Base-by-base conservation (phyloP, 2,329 filamentous ascomycete genomes). In the Colletotrichum horii region DNA sequence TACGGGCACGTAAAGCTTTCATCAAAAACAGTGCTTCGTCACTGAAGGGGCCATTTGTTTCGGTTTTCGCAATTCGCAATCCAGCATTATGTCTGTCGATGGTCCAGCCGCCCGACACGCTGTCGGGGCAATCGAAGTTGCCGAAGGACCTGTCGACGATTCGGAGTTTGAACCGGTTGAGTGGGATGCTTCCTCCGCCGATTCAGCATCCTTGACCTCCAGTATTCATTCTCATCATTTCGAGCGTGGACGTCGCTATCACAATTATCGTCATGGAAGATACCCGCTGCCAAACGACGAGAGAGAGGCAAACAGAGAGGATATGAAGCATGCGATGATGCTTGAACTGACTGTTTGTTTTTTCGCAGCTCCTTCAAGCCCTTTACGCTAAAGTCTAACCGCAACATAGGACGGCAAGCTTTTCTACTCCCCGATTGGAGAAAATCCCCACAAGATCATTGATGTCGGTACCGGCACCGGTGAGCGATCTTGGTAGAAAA, bases 391-490 rank as follows among this genome's bases (percentile, higher is more conserved):
- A 30, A 30, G 28, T 30, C 28, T 30, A 30, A 30, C 8, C 28
- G 28, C 28, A 30, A 30, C 28, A 30, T 9, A 30, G 81, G 80
- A 83, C 19, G 85, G 86, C 4, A 83, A 83, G 38, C 81, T 88
- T 19, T 85, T 85, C 71, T 80, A 83, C 43, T 82, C 86, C 3
- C 85, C 86, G 8, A 82, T 88, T 32, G 84, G 83, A 8, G 79
- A 84, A 14, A 75, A 82, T 22, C 86, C 86, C 0, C 81, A 86
- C 43, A 86, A 83, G 66, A 87, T 89, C 36, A 80, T 89, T 15
- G 87, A 89, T 58, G 80, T 89, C 11, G 88, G 89, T 16, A 90
- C 89, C 2, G 88, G 89, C 6, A 89, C 86, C 14, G 87, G 87
- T 85, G 79, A 78, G 77, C 34, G 6, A 52, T 48, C 6, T 48